A percentile compares a stretch with the other conserved stretches of the same genome.
Conservation (phyloP, 257 asterid species). For the Scutellaria baicalensis region DNA sequence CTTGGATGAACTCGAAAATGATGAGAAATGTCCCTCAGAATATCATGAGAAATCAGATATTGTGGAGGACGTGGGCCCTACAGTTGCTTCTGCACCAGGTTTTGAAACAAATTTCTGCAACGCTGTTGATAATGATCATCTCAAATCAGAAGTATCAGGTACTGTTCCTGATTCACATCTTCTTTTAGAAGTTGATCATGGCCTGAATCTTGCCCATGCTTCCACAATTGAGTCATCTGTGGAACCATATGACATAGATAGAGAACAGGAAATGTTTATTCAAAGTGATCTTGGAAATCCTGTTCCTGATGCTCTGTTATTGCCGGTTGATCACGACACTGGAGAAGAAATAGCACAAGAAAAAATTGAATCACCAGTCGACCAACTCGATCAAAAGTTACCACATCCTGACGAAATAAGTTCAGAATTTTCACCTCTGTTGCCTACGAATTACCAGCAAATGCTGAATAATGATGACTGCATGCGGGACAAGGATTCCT, state of each 20-base stretch:
- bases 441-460: conserved; percentile 16
- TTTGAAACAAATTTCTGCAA: conserved; percentile 14
- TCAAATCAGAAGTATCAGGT: conserved; percentile 26
- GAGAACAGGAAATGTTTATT: conserved; percentile 27
- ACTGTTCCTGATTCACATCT: conserved; percentile 14
- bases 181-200: conserved; percentile 21
- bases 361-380: conserved; percentile 20
- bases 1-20: conserved; percentile 29
- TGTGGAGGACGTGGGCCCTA: conserved; percentile 26
- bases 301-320: conserved; percentile 13
- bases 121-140: conserved; percentile 14
- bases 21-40: conserved; percentile 13
- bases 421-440: conserved; percentile 22
- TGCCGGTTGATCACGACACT: conserved; percentile 7
- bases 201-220: conserved; percentile 9
- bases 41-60: conserved; percentile 20
- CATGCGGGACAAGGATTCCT: conserved; percentile 6
- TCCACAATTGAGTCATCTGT: conserved; percentile 17
- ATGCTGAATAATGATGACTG: conserved; percentile 23
- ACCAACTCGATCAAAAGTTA: conserved; percentile 25
- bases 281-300: conserved; percentile 8
- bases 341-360: conserved; percentile 21
- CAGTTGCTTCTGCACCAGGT: conserved; percentile 26
- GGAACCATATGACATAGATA: conserved; percentile 20
- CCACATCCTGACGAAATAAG: conserved; percentile 12